Conservation (phyloP, 345 rosid species). For the Pseudoturritis turrita region DNA sequence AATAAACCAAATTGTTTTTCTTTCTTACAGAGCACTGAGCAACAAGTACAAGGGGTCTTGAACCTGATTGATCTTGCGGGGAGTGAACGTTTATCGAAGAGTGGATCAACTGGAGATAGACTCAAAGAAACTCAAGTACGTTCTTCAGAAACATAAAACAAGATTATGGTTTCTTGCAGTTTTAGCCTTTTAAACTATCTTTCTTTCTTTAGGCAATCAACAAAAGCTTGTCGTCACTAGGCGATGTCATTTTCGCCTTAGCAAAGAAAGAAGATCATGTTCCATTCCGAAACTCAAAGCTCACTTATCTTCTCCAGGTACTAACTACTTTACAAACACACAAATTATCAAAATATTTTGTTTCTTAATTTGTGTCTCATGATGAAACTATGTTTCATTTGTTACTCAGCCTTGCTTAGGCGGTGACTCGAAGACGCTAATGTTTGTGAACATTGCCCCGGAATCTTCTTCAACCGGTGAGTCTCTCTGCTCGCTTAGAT, state of each 20-base stretch:
- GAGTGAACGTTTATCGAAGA: slow-evolving; percentile 93
- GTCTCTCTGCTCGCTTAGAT: slow-evolving; percentile 90
- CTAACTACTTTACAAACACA: not conserved
- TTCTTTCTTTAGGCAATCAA: slow-evolving; percentile 68
- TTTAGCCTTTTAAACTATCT: not conserved
- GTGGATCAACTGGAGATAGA: slow-evolving; percentile 96
- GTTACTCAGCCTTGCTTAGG: slow-evolving; percentile 87
- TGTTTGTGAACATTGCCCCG: slow-evolving; percentile 92
- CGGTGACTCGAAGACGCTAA: slow-evolving; percentile 88
- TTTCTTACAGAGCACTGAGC: slow-evolving; percentile 70
- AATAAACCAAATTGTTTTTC: not conserved
- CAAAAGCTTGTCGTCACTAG: slow-evolving; percentile 82
- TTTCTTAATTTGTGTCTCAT: slow-evolving; percentile 23
- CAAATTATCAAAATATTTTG: not conserved
- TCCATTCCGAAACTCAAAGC: slow-evolving; percentile 91
- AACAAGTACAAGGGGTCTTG: slow-evolving; percentile 91
- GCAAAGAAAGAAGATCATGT: slow-evolving; percentile 94
- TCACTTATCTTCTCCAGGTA: slow-evolving; percentile 99
- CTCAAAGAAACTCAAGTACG: slow-evolving; percentile 91
- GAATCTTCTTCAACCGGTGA: slow-evolving; percentile 78
- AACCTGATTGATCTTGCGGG: slow-evolving; percentile 99
- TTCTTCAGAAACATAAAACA: not conserved
- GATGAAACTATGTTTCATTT: slow-evolving; percentile 16
- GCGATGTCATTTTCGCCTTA: slow-evolving; percentile 87
- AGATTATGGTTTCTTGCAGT: not conserved